Evolutionary conservation across 176 grass and related monocot genomes (phyloP).

Genomic region (Chloris gayana): DNA sequence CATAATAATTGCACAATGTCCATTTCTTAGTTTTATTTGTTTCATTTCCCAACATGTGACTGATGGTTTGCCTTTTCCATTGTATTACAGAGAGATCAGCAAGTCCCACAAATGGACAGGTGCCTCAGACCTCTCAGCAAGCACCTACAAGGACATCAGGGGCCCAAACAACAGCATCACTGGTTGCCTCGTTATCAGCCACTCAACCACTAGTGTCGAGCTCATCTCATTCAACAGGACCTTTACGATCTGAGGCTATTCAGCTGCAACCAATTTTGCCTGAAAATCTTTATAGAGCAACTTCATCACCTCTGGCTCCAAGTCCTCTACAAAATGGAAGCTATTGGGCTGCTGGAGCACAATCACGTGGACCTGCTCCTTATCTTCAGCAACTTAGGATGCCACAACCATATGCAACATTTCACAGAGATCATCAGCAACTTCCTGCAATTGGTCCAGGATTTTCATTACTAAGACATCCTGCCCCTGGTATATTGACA

Average conservation of each 20-base stretch:
- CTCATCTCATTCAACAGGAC: conserved; percentile 12
- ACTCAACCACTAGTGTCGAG: not conserved
- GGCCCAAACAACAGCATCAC: not conserved
- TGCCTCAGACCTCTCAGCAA: conserved; percentile 40
- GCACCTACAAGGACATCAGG: conserved; percentile 18
- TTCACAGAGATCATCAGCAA: conserved; percentile 28
- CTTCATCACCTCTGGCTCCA: conserved; percentile 23
- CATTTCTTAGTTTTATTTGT: conserved; percentile 15
- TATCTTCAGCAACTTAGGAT: conserved; percentile 30
- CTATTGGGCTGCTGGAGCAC: conserved; percentile 17
- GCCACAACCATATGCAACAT: not conserved
- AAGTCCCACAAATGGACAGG: conserved; percentile 14
- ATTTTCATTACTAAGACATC: conserved; percentile 2
- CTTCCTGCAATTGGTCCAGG: not conserved
- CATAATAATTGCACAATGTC: not conserved
- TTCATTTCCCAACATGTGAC: conserved; percentile 4
- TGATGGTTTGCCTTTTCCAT: conserved; percentile 22
- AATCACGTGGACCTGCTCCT: conserved; percentile 32
- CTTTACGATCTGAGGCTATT: conserved; percentile 17
- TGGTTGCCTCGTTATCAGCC: conserved; percentile 4
- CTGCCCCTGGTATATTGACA: not conserved
- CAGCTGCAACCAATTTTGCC: conserved; percentile 9
- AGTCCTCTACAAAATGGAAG: conserved; percentile 9
- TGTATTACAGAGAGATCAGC: conserved; percentile 37
- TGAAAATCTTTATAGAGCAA: conserved; percentile 27